A percentile compares a stretch with the other conserved stretches of the same genome.
Evolutionary conservation across 2,329 filamentous ascomycete species (phyloP).

Genomic region (Cordyceps tenuipes): DNA sequence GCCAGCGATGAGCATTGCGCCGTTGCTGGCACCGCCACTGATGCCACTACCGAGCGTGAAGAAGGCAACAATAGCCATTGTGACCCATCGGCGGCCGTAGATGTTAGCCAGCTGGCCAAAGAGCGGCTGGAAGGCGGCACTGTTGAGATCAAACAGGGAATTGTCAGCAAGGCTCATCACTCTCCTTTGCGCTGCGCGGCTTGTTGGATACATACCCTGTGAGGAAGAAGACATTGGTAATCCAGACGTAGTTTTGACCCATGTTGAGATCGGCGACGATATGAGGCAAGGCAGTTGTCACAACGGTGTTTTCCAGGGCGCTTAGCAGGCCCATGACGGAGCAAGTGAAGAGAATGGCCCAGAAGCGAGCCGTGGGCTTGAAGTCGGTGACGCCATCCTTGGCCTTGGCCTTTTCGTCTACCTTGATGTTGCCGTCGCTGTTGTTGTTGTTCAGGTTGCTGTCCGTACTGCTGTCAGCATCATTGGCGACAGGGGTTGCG

Average conservation of each 20-base stretch:
- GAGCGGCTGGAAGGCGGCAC: slow-evolving; percentile 13
- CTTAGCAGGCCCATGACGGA: slow-evolving; percentile 7
- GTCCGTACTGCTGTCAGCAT: too few species aligned
- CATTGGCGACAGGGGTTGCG: too few species aligned
- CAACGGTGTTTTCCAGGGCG: slow-evolving; percentile 14
- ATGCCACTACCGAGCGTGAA: slow-evolving; percentile 22
- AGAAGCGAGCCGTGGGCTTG: slow-evolving; percentile 7
- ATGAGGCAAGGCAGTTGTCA: slow-evolving; percentile 12
- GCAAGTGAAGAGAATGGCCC: slow-evolving; percentile 14
- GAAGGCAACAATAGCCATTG: slow-evolving; percentile 9
- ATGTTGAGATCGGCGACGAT: slow-evolving; percentile 11
- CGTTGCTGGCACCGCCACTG: slow-evolving; percentile 29
- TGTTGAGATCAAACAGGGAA: neutral
- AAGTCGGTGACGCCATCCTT: too few species aligned
- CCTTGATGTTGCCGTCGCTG: too few species aligned
- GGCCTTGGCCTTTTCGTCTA: too few species aligned
- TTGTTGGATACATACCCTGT: slow-evolving; percentile 3
- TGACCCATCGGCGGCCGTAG: slow-evolving; percentile 18
- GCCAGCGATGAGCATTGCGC: slow-evolving; percentile 31
- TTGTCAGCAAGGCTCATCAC: too few species aligned
- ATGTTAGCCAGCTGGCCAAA: slow-evolving; percentile 20
- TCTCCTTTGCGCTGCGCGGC: too few species aligned
- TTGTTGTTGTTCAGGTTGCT: too few species aligned
- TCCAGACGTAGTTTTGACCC: slow-evolving; percentile 14
- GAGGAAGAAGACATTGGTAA: slow-evolving; percentile 14